Evolutionary conservation across 176 grass and related monocot species (phyloP), one percentile per base, ranked within the genome.

Genomic region (Phragmites australis): DNA sequence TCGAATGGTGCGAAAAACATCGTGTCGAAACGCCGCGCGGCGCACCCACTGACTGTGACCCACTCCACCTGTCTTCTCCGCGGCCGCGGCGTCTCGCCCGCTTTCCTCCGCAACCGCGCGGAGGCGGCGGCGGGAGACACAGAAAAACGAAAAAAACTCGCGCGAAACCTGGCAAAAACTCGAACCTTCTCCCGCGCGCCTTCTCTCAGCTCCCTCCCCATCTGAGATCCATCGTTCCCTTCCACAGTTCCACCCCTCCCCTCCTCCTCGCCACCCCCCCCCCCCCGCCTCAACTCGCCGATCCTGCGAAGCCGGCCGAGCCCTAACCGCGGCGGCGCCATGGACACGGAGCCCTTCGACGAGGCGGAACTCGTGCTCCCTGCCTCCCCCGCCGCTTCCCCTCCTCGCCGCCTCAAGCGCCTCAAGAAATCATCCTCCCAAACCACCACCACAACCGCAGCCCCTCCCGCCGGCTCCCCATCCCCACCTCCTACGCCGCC

Each of bases 261-360:
- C 6, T 4, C 14, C 54, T 6, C 25, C 31, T 31, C 70, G 37
- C 11, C 56, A 4, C 11, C 32, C 43, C n/a, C 31, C 3, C 31
- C 15, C 21, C 18, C 25, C 1, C 15, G 21, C 52, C 14, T 34
- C 61, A 7, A 5, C 31, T 67, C 84, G 31, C 42, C 30, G 40
- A 54, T 44, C 48, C 27, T 18, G 15, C 56, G 30, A 52, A 46
- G 47, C 27, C 54, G 19, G 47, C 27, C 54, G 19, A 71, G 18
- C 66, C 65, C 23, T 51, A 45, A 17, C 14, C 13, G 43, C 22
- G 63, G 59, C 86, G 51, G 42, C 75, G 86, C 45, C 72, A 85
- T 85, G 87, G 87, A 89, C 53, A 79, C 80, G 54, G 89, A 89
- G 77, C 78, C 71, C 61, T 89, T 94, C 76, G 88, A 91, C 22